Conservation (phyloP, 148 eudicot species). For the Diospyros kaki region DNA sequence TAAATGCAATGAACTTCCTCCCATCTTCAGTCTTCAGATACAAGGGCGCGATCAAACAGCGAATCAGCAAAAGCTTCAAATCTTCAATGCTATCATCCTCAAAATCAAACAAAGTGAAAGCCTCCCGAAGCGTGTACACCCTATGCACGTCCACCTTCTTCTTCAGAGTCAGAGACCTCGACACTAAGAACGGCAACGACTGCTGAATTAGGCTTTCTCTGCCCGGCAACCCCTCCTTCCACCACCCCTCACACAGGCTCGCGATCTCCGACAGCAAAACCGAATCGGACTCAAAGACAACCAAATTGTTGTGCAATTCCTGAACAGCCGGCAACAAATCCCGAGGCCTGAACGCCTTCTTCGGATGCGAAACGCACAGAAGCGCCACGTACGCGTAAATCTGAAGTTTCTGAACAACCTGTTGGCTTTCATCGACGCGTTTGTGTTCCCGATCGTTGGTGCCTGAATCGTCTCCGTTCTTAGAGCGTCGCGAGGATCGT, state of each 20-base stretch:
- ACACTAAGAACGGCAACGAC: slow-evolving; percentile 66
- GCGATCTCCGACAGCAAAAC: slow-evolving; percentile 57
- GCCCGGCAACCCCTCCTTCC: slow-evolving; percentile 66
- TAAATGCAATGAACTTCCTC: slow-evolving; percentile 66
- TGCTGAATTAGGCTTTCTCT: slow-evolving; percentile 73
- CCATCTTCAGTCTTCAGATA: slow-evolving; percentile 88
- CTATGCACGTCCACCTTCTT: slow-evolving; percentile 88
- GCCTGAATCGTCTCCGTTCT: slow-evolving; percentile 13
- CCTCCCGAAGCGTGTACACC: slow-evolving; percentile 68
- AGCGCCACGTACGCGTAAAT: slow-evolving; percentile 44
- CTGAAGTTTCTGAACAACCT: slow-evolving; percentile 37
- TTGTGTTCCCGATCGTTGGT: slow-evolving; percentile 10
- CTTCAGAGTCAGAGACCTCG: slow-evolving; percentile 66
- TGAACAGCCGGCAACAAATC: slow-evolving; percentile 63
- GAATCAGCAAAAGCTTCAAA: slow-evolving; percentile 56
- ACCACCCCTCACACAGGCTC: slow-evolving; percentile 83
- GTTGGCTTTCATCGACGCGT: slow-evolving; percentile 14
- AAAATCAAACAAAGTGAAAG: slow-evolving; percentile 74
- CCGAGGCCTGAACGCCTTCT: slow-evolving; percentile 36
- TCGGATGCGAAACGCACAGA: slow-evolving; percentile 61
- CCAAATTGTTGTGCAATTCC: slow-evolving; percentile 72
- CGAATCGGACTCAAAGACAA: slow-evolving; percentile 66
- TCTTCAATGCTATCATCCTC: slow-evolving; percentile 97
- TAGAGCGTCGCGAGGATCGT: slow-evolving; percentile 36
- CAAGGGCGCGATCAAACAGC: slow-evolving; percentile 76